Conservation (phyloP, 257 asterid genomes). For the Nicotiana tabacum region DNA sequence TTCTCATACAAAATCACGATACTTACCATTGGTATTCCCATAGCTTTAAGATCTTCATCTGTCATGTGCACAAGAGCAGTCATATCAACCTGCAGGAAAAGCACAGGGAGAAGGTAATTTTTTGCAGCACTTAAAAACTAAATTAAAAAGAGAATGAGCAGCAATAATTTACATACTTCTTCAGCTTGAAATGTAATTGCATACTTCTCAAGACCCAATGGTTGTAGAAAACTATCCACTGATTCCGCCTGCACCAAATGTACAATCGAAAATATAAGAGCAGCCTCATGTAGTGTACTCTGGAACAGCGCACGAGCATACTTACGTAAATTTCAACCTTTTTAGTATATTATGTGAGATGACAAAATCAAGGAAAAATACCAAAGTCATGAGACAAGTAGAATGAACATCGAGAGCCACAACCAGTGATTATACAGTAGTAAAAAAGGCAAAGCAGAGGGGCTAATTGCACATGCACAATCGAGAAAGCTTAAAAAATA, state of each 20-base stretch:
- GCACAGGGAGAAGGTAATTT: slow-evolving; percentile 3
- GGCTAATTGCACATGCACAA: not conserved
- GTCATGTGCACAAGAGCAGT: slow-evolving; percentile 89
- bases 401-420: not conserved
- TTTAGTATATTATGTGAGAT: not conserved
- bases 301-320: not conserved
- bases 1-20: not conserved
- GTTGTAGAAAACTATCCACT: slow-evolving; percentile 70
- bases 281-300: not conserved
- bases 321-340: not conserved
- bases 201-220: slow-evolving; percentile 87
- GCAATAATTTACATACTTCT: slow-evolving; percentile 50
- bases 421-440: not conserved
- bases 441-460: not conserved
- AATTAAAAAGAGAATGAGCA: slow-evolving; percentile 9
- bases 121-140: slow-evolving; percentile 8
- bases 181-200: slow-evolving; percentile 95
- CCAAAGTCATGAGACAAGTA: not conserved
- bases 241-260: slow-evolving; percentile 63
- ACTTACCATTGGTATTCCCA: slow-evolving; percentile 95
- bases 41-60: slow-evolving; percentile 94
- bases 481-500: not conserved
- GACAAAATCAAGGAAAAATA: not conserved
- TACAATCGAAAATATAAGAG: not conserved
- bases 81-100: slow-evolving; percentile 84